A percentile compares a stretch with the other conserved stretches of the same genome.
phyloP scores from a whole-genome alignment of 2,329 filamentous ascomycete genomes.

The Epichloe hybrida region DNA sequence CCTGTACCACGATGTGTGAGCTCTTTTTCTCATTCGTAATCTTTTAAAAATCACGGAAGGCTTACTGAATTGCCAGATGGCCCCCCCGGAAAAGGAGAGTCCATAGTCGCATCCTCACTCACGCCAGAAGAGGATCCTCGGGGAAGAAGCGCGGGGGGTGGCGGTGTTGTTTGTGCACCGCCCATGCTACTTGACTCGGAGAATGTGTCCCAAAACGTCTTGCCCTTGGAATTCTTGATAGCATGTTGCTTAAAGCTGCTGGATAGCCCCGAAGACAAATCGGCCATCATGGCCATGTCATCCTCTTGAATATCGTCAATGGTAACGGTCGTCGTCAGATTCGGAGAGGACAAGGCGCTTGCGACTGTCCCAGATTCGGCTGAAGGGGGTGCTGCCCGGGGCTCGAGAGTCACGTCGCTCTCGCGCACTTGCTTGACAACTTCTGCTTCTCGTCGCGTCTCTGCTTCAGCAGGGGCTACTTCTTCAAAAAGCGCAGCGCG shows the following conservation, averaged over 20 bases:
- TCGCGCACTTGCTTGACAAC: constrained; percentile 92
- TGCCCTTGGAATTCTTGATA: constrained; percentile 56
- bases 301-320: constrained; percentile 61
- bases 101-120: constrained; percentile 61
- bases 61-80: constrained; percentile 19
- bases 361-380: constrained; percentile 34
- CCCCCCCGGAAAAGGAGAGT: constrained; percentile 43
- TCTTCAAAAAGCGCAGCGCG: constrained; percentile 86
- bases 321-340: constrained; percentile 46
- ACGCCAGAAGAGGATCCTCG: constrained; percentile 45
- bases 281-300: constrained; percentile 51
- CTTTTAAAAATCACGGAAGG: background rate
- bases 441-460: constrained; percentile 82
- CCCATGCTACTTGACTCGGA: constrained; percentile 49
- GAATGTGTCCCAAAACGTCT: constrained; percentile 62
- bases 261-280: constrained; percentile 34
- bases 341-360: constrained; percentile 57
- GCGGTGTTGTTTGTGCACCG: constrained; percentile 44
- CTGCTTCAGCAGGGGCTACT: constrained; percentile 71
- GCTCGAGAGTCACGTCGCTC: constrained; percentile 57
- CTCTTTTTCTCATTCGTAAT: background rate
- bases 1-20: background rate
- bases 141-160: constrained; percentile 51
- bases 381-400: constrained; percentile 22
- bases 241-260: constrained; percentile 64